A percentile compares a stretch with the other conserved stretches of the same genome.
phyloP scores from a whole-genome alignment of 2,329 filamentous ascomycete species.

The Dothideomycetes sp. region DNA sequence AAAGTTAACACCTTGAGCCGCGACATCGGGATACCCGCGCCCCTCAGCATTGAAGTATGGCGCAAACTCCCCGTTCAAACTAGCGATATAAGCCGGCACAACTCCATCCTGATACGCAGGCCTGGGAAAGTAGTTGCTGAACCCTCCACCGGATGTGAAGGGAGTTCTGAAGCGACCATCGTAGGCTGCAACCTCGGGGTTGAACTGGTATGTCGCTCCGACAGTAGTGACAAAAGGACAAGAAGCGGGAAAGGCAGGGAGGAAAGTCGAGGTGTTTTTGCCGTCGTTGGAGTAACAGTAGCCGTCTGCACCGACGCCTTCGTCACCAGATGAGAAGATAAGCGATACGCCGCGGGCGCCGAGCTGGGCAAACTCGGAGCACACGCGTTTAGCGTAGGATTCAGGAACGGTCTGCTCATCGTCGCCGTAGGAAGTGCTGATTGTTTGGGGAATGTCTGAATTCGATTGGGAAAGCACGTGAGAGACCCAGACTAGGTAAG shows the following conservation, averaged over 20 bases:
- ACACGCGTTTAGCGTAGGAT: constrained; percentile 49
- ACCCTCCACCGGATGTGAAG: constrained; percentile 26
- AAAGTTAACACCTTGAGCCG: constrained; percentile 42
- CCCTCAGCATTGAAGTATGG: constrained; percentile 34
- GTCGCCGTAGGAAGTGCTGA: constrained; percentile 55
- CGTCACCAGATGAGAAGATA: constrained; percentile 52
- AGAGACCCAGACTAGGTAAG: constrained; percentile 51
- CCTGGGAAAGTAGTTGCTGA: constrained; percentile 31
- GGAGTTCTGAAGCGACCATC: neutral
- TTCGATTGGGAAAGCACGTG: constrained; percentile 45
- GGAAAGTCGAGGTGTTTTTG: constrained; percentile 33
- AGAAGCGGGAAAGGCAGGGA: constrained; percentile 34
- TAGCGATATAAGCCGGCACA: constrained; percentile 26
- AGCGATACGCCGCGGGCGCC: constrained; percentile 54
- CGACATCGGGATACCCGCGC: constrained; percentile 35
- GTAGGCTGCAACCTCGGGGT: constrained; percentile 21
- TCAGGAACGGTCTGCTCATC: constrained; percentile 50
- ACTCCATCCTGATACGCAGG: constrained; percentile 33
- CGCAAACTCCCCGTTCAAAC: constrained; percentile 15
- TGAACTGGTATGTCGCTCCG: constrained; percentile 28
- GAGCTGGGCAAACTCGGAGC: constrained; percentile 52
- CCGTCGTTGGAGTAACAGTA: constrained; percentile 34
- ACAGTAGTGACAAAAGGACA: constrained; percentile 37
- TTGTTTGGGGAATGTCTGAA: constrained; percentile 45
- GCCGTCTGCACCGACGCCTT: constrained; percentile 36